Percentiles rank a stretch among this genome's conserved stretches.
These are phyloP conservation scores for Acacia melanoxylon DNA, from an alignment of 306 rosid genomes.

Conservation along the genomic window DNA sequence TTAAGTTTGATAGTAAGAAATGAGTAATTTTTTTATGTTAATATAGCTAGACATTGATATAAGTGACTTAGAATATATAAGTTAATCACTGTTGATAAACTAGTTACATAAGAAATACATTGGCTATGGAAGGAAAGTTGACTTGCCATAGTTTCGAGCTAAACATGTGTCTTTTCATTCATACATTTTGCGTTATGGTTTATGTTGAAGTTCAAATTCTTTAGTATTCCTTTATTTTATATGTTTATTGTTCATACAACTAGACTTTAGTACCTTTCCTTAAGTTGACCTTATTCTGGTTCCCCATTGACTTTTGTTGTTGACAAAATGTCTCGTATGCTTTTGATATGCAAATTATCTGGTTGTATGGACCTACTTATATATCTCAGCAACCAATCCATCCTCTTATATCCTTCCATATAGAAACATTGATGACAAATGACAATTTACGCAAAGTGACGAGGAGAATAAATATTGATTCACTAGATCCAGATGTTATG, in stretches of 20 bases:
- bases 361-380: neutral
- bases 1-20: conserved; percentile 17
- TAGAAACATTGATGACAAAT: conserved; percentile 4
- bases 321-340: neutral
- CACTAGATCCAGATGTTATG: conserved; percentile 5
- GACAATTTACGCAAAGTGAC: neutral
- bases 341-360: neutral
- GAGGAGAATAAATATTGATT: conserved; percentile 13
- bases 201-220: conserved; percentile 5
- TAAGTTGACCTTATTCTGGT: conserved; percentile 1
- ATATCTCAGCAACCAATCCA: neutral
- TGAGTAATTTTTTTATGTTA: conserved; percentile 12
- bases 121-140: conserved; percentile 14
- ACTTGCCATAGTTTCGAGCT: neutral
- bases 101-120: neutral
- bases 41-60: neutral
- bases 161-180: neutral
- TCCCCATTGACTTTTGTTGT: neutral
- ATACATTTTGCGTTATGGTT: conserved; percentile 1
- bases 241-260: neutral
- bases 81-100: neutral
- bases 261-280: neutral
- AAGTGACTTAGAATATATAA: neutral
- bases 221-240: neutral
- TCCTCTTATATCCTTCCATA: neutral